Percentiles rank a stretch among this genome's conserved stretches.
Evolutionary conservation across 805 yeast species (phyloP).

Genomic region (Yamadazyma kitorensis): DNA sequence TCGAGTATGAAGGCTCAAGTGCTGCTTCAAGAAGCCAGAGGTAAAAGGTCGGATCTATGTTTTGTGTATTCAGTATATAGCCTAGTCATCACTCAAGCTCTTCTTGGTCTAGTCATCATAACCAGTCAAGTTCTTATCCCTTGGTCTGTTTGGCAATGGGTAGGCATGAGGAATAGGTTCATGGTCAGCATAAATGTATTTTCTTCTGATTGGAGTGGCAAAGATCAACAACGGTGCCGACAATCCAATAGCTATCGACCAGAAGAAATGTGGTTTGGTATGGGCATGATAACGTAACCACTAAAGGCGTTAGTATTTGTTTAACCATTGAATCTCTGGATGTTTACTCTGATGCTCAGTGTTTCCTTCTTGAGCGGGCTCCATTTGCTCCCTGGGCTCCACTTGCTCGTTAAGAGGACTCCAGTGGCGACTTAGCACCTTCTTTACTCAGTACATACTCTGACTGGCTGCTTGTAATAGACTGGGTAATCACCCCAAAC

Average conservation of each 20-base stretch:
- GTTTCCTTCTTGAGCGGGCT: neutral
- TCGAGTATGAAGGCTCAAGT: no score
- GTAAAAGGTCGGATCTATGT: no score
- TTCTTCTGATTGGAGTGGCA: slow-evolving; percentile 68
- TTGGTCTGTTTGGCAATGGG: slow-evolving; percentile 54
- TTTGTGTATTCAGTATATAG: neutral
- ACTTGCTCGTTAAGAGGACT: no score
- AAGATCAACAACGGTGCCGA: slow-evolving; percentile 64
- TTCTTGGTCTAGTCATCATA: slow-evolving; percentile 44
- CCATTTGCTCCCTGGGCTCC: no score
- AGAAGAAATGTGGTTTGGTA: slow-evolving; percentile 72
- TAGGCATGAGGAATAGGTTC: slow-evolving; percentile 61
- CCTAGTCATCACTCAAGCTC: neutral
- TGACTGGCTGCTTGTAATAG: slow-evolving; percentile 59
- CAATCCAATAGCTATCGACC: slow-evolving; percentile 59
- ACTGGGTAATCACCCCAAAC: slow-evolving; percentile 53
- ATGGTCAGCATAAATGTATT: slow-evolving; percentile 61
- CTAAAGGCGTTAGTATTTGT: slow-evolving; percentile 38
- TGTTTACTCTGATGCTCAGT: neutral
- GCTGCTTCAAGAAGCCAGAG: slow-evolving; percentile 3
- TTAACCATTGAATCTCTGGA: neutral
- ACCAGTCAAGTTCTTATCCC: slow-evolving; percentile 49
- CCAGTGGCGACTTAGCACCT: neutral
- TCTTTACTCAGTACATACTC: slow-evolving; percentile 45
- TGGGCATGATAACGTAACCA: slow-evolving; percentile 76